These are phyloP conservation scores for Acer yangbiense DNA, from an alignment of 345 rosid genomes.

Conservation along the genomic window DNA sequence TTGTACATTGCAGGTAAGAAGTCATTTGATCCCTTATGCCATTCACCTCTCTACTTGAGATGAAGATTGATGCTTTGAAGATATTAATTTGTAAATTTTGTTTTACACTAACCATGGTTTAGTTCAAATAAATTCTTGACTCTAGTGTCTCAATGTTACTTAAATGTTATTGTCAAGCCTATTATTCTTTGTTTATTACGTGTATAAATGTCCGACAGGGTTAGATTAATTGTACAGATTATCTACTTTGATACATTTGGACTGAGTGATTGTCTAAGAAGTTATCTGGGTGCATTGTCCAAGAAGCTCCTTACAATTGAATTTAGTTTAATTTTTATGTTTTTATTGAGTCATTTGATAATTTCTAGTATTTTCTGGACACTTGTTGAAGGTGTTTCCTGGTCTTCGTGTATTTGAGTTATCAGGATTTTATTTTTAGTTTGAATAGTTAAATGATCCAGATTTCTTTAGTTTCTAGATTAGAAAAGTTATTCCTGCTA, in stretches of 20 bases:
- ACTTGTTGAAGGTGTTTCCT: neutral
- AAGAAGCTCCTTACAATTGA: neutral
- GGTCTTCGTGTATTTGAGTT: neutral
- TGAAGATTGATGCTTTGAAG: neutral
- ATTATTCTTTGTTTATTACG: neutral
- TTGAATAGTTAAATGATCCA: neutral
- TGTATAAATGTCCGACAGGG: neutral
- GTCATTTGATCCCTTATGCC: slow-evolving; percentile 19
- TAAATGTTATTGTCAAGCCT: neutral
- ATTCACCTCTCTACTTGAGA: neutral
- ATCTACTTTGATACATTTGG: neutral
- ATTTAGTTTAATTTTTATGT: neutral
- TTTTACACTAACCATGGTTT: slow-evolving; percentile 1
- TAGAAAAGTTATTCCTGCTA: neutral
- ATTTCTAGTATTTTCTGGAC: neutral
- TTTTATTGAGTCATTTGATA: neutral
- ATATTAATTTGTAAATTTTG: neutral
- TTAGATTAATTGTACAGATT: neutral
- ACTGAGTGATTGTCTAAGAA: neutral
- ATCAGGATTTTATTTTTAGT: neutral
- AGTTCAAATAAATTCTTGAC: neutral
- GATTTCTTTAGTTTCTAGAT: neutral
- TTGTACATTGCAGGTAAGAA: slow-evolving; percentile 94
- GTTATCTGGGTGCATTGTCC: neutral
- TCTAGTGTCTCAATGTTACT: neutral